Conservation (phyloP, 2,329 filamentous ascomycete genomes). For the Venturia carpophila region DNA sequence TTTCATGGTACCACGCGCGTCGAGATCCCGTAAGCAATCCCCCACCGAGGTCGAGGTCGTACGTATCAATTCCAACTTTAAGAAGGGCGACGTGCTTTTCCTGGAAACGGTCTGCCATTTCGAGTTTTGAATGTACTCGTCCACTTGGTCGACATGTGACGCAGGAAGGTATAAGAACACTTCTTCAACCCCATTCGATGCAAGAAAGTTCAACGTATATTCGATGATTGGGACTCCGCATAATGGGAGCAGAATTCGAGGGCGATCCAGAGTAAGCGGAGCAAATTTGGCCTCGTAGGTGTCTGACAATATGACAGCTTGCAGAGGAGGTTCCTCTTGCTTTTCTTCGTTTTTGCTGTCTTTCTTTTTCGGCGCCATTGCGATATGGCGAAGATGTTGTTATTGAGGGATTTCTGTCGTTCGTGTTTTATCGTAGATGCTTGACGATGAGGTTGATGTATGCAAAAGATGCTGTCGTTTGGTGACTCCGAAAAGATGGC, state of each 20-base stretch:
- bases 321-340: slow-evolving; percentile 28
- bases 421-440: neutral
- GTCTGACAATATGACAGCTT: slow-evolving; percentile 63
- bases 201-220: slow-evolving; percentile 93
- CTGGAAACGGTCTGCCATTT: slow-evolving; percentile 52
- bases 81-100: slow-evolving; percentile 66
- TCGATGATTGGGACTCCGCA: slow-evolving; percentile 94
- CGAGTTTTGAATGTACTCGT: slow-evolving; percentile 44
- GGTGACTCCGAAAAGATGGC: neutral
- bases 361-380: slow-evolving; percentile 9
- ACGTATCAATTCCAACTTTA: slow-evolving; percentile 72
- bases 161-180: slow-evolving; percentile 87
- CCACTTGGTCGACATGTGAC: slow-evolving; percentile 33
- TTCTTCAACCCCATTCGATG: slow-evolving; percentile 89
- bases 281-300: slow-evolving; percentile 88
- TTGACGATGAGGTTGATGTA: neutral
- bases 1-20: slow-evolving; percentile 74
- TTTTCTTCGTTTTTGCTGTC: slow-evolving; percentile 30
- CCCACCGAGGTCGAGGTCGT: slow-evolving; percentile 82
- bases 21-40: slow-evolving; percentile 89
- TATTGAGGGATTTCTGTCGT: neutral
- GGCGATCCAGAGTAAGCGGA: slow-evolving; percentile 62
- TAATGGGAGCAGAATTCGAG: slow-evolving; percentile 80
- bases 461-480: neutral
- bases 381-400: neutral